A percentile compares a stretch with the other conserved stretches of the same genome.
Conservation (phyloP, 2,329 filamentous ascomycete species). For the Claviceps quebecensis region DNA sequence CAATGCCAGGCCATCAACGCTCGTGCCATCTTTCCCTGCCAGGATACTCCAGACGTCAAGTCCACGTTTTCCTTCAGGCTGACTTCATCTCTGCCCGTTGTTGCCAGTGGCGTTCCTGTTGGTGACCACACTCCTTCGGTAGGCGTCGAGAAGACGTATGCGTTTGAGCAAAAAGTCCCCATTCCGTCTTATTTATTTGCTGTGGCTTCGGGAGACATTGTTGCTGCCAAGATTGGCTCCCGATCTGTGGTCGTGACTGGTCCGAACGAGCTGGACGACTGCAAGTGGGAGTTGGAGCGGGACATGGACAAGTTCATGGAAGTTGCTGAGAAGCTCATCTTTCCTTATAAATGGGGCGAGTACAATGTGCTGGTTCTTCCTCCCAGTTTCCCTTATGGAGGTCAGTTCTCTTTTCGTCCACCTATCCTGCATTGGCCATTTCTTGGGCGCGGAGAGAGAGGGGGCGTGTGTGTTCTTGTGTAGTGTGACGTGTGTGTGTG, state of each 20-base stretch:
- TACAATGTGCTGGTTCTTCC: conserved; percentile 90
- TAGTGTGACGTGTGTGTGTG: not conserved
- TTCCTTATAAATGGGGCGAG: conserved; percentile 83
- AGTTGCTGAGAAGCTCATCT: conserved; percentile 66
- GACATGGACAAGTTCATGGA: conserved; percentile 90
- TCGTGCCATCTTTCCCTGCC: conserved; percentile 86
- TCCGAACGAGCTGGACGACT: conserved; percentile 70
- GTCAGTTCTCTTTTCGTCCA: conserved; percentile 24
- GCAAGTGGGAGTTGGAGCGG: conserved; percentile 80
- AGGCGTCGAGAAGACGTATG: conserved; percentile 51
- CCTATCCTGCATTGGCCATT: not conserved
- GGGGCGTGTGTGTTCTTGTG: no score
- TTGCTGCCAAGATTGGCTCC: conserved; percentile 71
- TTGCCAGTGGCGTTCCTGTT: conserved; percentile 67
- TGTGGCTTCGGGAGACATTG: conserved; percentile 76
- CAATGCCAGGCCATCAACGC: conserved; percentile 96
- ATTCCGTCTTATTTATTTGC: conserved; percentile 93
- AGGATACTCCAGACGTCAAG: conserved; percentile 96
- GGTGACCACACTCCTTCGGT: conserved; percentile 29
- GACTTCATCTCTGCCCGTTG: conserved; percentile 73
- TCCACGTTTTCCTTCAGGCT: conserved; percentile 87
- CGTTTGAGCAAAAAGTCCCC: conserved; percentile 79
- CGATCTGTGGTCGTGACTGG: conserved; percentile 75
- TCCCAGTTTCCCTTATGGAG: conserved; percentile 79
- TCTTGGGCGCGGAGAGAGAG: not conserved